Percentiles rank a stretch among this genome's conserved stretches.
Conservation (phyloP, 169 alveolate genomes). For the Eimeria necatrix region DNA sequence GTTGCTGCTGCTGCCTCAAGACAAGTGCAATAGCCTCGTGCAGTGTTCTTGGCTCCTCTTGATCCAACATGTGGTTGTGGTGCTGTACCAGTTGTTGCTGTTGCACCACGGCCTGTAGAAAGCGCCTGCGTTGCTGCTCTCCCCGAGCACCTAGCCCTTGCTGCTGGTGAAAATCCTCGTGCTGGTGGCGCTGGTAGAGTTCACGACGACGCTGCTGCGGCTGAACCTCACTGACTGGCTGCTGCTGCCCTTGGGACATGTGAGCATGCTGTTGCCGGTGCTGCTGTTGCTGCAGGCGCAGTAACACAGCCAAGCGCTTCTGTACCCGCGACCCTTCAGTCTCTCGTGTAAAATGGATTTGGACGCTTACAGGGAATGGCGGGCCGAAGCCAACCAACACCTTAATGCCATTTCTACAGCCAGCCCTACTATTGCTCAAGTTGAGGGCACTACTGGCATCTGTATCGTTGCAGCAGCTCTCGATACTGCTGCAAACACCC, state of each 20-base stretch:
- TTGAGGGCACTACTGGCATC: too few species aligned
- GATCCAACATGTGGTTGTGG: slow-evolving; percentile 92
- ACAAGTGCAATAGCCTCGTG: background rate
- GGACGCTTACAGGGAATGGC: background rate
- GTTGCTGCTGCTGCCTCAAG: background rate
- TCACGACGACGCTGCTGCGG: slow-evolving; percentile 28
- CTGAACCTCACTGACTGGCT: background rate
- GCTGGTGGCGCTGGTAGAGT: slow-evolving; percentile 87
- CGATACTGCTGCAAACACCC: too few species aligned
- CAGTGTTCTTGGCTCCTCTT: slow-evolving; percentile 45
- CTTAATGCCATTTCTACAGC: background rate
- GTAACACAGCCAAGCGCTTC: background rate
- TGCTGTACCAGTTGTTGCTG: slow-evolving; percentile 85
- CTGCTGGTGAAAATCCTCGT: slow-evolving; percentile 86
- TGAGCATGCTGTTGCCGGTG: background rate
- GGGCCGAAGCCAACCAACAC: background rate
- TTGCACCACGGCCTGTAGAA: slow-evolving; percentile 87
- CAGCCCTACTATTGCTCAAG: too few species aligned
- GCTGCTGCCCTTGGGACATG: background rate
- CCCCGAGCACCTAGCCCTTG: background rate
- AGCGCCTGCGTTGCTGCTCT: slow-evolving; percentile 18
- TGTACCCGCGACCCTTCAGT: background rate
- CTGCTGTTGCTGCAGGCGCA: background rate
- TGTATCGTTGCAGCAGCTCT: too few species aligned
- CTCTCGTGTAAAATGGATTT: too few species aligned